Conservation (phyloP, 2,329 filamentous ascomycete species). For the Neopestalotiopsis rosae region DNA sequence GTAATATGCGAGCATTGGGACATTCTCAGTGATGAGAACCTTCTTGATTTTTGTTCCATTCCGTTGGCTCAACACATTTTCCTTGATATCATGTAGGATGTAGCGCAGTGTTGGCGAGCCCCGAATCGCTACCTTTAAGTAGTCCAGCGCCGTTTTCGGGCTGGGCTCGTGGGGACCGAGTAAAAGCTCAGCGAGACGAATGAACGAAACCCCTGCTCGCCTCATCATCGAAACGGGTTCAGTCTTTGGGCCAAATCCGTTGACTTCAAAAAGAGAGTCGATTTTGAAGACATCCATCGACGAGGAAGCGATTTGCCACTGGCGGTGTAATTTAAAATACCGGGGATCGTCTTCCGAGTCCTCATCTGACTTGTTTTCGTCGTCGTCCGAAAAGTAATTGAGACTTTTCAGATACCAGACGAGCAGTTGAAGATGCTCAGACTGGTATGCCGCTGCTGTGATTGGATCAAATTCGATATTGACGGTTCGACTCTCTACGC, state of each 20-base stretch:
- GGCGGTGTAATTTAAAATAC: slow-evolving; percentile 14
- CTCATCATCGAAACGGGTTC: slow-evolving; percentile 29
- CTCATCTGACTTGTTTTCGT: slow-evolving; percentile 1
- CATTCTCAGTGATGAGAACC: slow-evolving; percentile 33
- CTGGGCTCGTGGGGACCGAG: slow-evolving; percentile 14
- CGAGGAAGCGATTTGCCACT: slow-evolving; percentile 30
- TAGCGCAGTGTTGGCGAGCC: slow-evolving; percentile 33
- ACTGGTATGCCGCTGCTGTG: slow-evolving; percentile 28
- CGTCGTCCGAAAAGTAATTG: slow-evolving; percentile 9
- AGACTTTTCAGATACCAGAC: slow-evolving; percentile 27
- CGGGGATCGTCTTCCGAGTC: slow-evolving; percentile 6
- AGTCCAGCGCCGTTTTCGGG: slow-evolving; percentile 28
- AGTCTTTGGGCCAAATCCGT: slow-evolving; percentile 25
- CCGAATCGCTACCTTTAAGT: slow-evolving; percentile 28
- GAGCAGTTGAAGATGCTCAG: slow-evolving; percentile 26
- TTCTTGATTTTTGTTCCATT: slow-evolving; percentile 30
- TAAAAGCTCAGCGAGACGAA: slow-evolving; percentile 28
- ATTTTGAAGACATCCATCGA: slow-evolving; percentile 33
- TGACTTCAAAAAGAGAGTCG: slow-evolving; percentile 23
- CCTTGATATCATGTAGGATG: slow-evolving; percentile 30
- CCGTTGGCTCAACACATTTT: slow-evolving; percentile 27
- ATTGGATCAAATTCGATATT: slow-evolving; percentile 26
- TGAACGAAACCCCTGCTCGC: slow-evolving; percentile 24
- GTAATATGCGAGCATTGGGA: slow-evolving; percentile 34
- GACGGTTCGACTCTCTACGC: slow-evolving; percentile 30